Percentiles rank a stretch among this genome's conserved stretches.
Evolutionary conservation across 768 basidiomycete species (phyloP).

Genomic region (Chalciporus pseudorubinellus): DNA sequence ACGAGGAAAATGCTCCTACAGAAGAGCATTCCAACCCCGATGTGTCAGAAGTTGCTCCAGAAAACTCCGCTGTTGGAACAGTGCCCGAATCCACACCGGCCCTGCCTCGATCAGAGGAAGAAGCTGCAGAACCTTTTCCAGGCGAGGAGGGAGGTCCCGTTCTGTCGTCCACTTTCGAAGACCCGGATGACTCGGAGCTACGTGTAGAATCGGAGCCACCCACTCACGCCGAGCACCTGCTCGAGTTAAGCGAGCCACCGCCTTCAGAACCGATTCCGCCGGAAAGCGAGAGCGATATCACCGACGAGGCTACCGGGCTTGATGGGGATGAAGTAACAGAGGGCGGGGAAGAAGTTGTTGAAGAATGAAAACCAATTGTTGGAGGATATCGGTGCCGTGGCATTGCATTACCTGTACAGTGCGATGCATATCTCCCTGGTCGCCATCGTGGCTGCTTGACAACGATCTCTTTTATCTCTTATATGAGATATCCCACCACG

Average conservation of each 20-base stretch:
- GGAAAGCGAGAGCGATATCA: slow-evolving; percentile 36
- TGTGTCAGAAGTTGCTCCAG: slow-evolving; percentile 5
- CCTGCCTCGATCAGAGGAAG: slow-evolving; percentile 5
- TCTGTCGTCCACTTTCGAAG: slow-evolving; percentile 1
- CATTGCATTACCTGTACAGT: slow-evolving; percentile 11
- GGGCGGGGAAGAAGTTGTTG: slow-evolving; percentile 13
- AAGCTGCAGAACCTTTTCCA: neutral
- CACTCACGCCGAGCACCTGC: slow-evolving; percentile 4
- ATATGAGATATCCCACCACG: neutral
- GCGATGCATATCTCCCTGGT: neutral
- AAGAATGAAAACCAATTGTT: slow-evolving; percentile 1
- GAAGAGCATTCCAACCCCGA: slow-evolving; percentile 5
- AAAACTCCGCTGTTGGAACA: slow-evolving; percentile 3
- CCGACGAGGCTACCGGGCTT: slow-evolving; percentile 26
- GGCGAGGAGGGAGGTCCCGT: slow-evolving; percentile 6
- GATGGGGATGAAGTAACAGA: slow-evolving; percentile 20
- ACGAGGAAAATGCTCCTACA: neutral
- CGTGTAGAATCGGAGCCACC: slow-evolving; percentile 8
- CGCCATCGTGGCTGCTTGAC: slow-evolving; percentile 12
- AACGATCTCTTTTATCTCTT: slow-evolving; percentile 4
- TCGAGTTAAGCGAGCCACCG: slow-evolving; percentile 31
- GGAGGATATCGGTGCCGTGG: slow-evolving; percentile 20
- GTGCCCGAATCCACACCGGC: slow-evolving; percentile 3
- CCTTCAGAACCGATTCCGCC: slow-evolving; percentile 33
- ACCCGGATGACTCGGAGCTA: neutral